Percentiles rank a stretch among this genome's conserved stretches.
Evolutionary conservation across 306 rosid genomes (phyloP).

Genomic region (Macrotyloma uniflorum): DNA sequence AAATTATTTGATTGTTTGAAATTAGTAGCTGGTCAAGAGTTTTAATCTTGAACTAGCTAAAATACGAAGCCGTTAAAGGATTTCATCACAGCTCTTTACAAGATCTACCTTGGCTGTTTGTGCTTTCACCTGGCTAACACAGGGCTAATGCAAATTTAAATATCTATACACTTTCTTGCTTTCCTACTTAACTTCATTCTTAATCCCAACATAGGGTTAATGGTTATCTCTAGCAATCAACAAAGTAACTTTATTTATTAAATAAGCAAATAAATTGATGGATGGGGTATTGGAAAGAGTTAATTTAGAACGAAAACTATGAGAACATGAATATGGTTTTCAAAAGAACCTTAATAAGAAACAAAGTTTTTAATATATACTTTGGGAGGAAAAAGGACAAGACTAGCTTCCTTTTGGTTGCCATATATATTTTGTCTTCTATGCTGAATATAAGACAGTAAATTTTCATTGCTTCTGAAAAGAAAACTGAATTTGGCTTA

Average conservation of each 20-base stretch:
- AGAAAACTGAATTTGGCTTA: too few relatives aligned
- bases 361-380: neutral
- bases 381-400: neutral
- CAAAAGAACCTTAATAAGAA: neutral
- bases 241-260: neutral
- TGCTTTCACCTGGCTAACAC: neutral
- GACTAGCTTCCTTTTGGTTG: neutral
- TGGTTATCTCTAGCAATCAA: neutral
- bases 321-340: neutral
- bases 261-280: neutral
- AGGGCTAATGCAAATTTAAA: neutral
- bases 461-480: too few relatives aligned
- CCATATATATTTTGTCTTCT: neutral
- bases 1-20: constrained; percentile 9
- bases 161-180: neutral
- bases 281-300: neutral
- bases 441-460: neutral
- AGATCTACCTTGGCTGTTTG: neutral
- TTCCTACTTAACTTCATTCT: neutral
- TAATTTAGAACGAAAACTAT: neutral
- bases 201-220: neutral
- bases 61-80: neutral
- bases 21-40: neutral
- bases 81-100: neutral
- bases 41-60: neutral